A percentile compares a stretch with the other conserved stretches of the same genome.
These are phyloP conservation scores for Neurospora sp. DNA, from an alignment of 495 filamentous ascomycete species.

Conservation along the genomic window DNA sequence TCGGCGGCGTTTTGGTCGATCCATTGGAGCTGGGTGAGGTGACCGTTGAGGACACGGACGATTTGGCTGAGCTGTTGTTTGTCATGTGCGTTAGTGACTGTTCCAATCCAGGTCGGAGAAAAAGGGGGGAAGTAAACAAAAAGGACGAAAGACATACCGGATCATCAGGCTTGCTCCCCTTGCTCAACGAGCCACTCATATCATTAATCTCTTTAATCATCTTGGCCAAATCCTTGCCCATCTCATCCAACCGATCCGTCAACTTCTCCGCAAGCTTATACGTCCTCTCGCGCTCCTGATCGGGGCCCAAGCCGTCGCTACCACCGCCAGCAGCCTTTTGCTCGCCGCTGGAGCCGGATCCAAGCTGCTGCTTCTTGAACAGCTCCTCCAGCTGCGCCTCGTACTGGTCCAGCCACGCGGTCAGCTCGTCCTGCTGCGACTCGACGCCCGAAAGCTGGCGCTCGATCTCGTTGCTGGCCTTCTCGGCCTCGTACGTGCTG, in stretches of 20 bases:
- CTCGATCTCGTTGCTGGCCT: slow-evolving; percentile 83
- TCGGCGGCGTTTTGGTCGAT: slow-evolving; percentile 79
- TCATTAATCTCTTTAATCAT: slow-evolving; percentile 99
- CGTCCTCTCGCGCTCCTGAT: slow-evolving; percentile 89
- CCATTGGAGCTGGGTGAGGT: slow-evolving; percentile 78
- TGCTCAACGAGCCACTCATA: slow-evolving; percentile 71
- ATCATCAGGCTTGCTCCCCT: slow-evolving; percentile 81
- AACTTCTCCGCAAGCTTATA: slow-evolving; percentile 88
- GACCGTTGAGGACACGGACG: slow-evolving; percentile 84
- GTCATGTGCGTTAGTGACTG: background rate
- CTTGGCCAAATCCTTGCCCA: slow-evolving; percentile 79
- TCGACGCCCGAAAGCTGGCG: slow-evolving; percentile 80
- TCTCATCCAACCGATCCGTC: slow-evolving; percentile 74
- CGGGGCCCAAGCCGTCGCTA: slow-evolving; percentile 69
- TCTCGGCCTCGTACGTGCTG: slow-evolving; percentile 81
- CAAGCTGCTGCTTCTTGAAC: slow-evolving; percentile 51
- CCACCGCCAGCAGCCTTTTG: slow-evolving; percentile 1
- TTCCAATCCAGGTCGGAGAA: background rate
- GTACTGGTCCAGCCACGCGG: slow-evolving; percentile 74
- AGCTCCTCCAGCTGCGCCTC: slow-evolving; percentile 82
- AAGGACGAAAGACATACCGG: slow-evolving; percentile 50
- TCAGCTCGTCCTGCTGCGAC: slow-evolving; percentile 81
- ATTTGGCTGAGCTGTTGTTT: slow-evolving; percentile 71
- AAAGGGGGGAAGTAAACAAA: slow-evolving; percentile 12
- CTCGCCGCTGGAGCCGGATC: slow-evolving; percentile 18